Evolutionary conservation across 164 flowering plant species (phyloP).

Genomic region (Chimonanthus salicifolius): DNA sequence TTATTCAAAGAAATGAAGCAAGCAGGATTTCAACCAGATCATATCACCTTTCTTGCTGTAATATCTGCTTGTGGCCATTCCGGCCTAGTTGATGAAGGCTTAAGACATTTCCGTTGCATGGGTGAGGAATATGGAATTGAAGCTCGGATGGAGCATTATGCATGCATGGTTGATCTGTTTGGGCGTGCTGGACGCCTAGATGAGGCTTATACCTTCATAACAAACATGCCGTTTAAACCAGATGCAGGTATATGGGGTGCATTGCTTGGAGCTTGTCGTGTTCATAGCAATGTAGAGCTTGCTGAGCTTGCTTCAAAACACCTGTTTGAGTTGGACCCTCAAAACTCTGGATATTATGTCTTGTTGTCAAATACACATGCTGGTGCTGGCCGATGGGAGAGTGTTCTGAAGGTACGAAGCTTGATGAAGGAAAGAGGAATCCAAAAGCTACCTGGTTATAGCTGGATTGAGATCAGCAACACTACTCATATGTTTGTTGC

Average conservation of each 20-base stretch:
- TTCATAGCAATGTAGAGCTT: slow-evolving; percentile 63
- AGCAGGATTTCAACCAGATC: slow-evolving; percentile 61
- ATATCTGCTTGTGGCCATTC: slow-evolving; percentile 80
- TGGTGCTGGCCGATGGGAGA: slow-evolving; percentile 60
- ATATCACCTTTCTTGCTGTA: slow-evolving; percentile 71
- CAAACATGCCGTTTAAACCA: slow-evolving; percentile 62
- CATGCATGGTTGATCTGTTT: slow-evolving; percentile 77
- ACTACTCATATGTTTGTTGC: slow-evolving; percentile 57
- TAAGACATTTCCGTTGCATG: slow-evolving; percentile 47
- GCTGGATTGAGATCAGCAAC: slow-evolving; percentile 69
- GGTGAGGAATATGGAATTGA: slow-evolving; percentile 39
- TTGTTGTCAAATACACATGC: slow-evolving; percentile 67
- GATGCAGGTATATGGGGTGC: slow-evolving; percentile 94
- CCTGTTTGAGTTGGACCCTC: slow-evolving; percentile 62
- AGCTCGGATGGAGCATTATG: slow-evolving; percentile 79
- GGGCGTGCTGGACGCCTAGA: slow-evolving; percentile 65
- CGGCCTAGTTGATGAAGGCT: slow-evolving; percentile 64
- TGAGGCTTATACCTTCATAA: slow-evolving; percentile 54
- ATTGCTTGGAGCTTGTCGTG: slow-evolving; percentile 70
- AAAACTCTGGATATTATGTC: slow-evolving; percentile 72
- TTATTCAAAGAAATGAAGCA: slow-evolving; percentile 52
- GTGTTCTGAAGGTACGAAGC: slow-evolving; percentile 42
- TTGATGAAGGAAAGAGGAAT: slow-evolving; percentile 72
- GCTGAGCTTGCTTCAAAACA: slow-evolving; percentile 61
- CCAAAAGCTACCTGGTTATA: slow-evolving; percentile 70